Base-by-base conservation (phyloP, 306 rosid genomes). In the Citrullus colocynthis region DNA sequence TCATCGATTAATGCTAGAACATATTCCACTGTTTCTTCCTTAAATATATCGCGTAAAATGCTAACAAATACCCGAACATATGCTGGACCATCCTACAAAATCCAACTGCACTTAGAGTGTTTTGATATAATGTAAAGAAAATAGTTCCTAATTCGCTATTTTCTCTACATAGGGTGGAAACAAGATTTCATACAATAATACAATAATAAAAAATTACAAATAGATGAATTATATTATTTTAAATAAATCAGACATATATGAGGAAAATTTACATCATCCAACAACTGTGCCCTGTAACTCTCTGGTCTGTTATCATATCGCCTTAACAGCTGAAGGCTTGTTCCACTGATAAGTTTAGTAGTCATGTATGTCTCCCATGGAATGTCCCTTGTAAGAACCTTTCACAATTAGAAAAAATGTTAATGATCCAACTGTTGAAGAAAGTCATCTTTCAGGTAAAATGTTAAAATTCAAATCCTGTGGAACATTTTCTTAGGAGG, bases 361-460 rank as follows among this genome's bases (percentile, higher is more conserved):
- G 91, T 84, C 97, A 95, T 92, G 91, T 95, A 95, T 4, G 97
- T 91, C 87, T 95, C 98, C 98, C 97, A 95, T 75, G 97, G 98
- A 64, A 95, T 95, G 85, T 95, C 98, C 82, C 96, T 90, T 52
- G 82, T 88, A 81, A 95, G 83, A 79, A 90, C 98, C 98, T 85
- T 52, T 49, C 36, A 45, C 48, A 69, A 59, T 74, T 32, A 79
- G 67, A n/a, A 58, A 76, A 60, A 24, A 59, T 34, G 52, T 58
- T n/a, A 36, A 78, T 14, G 39, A 51, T 34, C 67, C 18, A 57
- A 11, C 18, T 7, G 34, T 37, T 55, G 34, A 59, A 44, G 14
- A 76, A 42, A 20, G 60, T 42, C 24, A 76, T 59, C 37, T 37
- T 36, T 74, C 15, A 30, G 41, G 28, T 54, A 36, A 71, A 71